A percentile compares a stretch with the other conserved stretches of the same genome.
Conservation (phyloP, 148 eudicot species). For the Vaccinium corymbosum region DNA sequence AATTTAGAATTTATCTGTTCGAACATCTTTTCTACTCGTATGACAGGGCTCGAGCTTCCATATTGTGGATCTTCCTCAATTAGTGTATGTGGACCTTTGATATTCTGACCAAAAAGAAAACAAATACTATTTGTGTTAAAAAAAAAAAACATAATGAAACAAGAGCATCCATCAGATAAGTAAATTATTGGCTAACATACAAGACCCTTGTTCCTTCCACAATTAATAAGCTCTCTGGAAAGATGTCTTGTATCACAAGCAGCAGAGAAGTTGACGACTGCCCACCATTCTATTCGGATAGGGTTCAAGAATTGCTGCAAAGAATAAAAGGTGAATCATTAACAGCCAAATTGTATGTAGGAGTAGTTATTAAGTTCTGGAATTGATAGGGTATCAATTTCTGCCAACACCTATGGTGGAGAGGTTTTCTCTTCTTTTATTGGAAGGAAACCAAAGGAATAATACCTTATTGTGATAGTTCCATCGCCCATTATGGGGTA, state of each 20-base stretch:
- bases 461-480: conserved; percentile 65
- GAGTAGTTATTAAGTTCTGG: too few relatives aligned
- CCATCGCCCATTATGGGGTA: conserved; percentile 77
- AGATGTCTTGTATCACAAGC: conserved; percentile 62
- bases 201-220: conserved; percentile 76
- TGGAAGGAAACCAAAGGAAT: conserved; percentile 4
- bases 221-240: conserved; percentile 55
- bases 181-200: conserved; percentile 35
- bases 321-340: conserved; percentile 13
- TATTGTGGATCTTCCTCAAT: conserved; percentile 65
- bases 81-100: conserved; percentile 59
- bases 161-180: background rate
- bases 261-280: conserved; percentile 84
- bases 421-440: background rate
- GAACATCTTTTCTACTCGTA: conserved; percentile 77
- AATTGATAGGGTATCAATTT: too few relatives aligned
- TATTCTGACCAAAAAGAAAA: conserved; percentile 32
- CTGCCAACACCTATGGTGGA: background rate
- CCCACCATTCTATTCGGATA: conserved; percentile 62
- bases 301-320: conserved; percentile 61
- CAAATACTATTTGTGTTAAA: conserved; percentile 13
- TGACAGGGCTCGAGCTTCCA: conserved; percentile 48
- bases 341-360: background rate
- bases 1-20: conserved; percentile 56
- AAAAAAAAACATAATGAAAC: background rate